A percentile compares a stretch with the other conserved stretches of the same genome.
Evolutionary conservation across 345 rosid species (phyloP).

Genomic region (Eucalyptus erythrocorys): DNA sequence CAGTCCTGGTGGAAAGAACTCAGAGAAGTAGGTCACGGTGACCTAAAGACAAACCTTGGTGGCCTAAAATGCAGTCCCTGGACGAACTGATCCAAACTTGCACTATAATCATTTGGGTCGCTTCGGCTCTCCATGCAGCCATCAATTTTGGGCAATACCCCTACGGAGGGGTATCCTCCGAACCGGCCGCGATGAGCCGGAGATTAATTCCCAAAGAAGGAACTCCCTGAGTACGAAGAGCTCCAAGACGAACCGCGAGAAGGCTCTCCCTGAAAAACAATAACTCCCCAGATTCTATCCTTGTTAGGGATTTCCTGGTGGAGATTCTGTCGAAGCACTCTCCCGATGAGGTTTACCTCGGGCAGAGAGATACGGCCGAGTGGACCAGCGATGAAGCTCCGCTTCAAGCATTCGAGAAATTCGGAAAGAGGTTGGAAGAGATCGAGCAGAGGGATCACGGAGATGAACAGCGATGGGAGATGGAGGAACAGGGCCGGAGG

Average conservation of each 20-base stretch:
- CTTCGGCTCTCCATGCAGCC: slow-evolving; percentile 72
- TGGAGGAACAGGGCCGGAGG: slow-evolving; percentile 46
- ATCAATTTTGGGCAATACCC: slow-evolving; percentile 66
- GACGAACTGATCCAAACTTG: slow-evolving; percentile 42
- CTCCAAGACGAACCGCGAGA: slow-evolving; percentile 30
- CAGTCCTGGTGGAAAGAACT: slow-evolving; percentile 72
- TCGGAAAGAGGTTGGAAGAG: slow-evolving; percentile 27
- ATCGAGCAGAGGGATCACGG: slow-evolving; percentile 28
- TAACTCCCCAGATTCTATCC: slow-evolving; percentile 35
- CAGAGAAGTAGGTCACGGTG: slow-evolving; percentile 62
- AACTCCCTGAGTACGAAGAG: slow-evolving; percentile 39
- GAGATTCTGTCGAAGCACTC: slow-evolving; percentile 56
- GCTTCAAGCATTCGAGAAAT: slow-evolving; percentile 25
- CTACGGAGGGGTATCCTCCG: slow-evolving; percentile 51
- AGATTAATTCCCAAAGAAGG: slow-evolving; percentile 43
- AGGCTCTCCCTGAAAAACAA: slow-evolving; percentile 35
- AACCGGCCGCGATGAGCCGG: slow-evolving; percentile 48
- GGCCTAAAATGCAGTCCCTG: slow-evolving; percentile 48
- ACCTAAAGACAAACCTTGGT: slow-evolving; percentile 62
- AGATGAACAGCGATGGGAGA: slow-evolving; percentile 14
- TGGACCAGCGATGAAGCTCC: slow-evolving; percentile 45
- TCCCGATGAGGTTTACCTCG: slow-evolving; percentile 49
- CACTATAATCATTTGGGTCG: slow-evolving; percentile 62
- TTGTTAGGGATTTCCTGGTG: slow-evolving; percentile 32
- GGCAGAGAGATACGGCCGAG: slow-evolving; percentile 32